Evolutionary conservation across 768 basidiomycete species (phyloP).

Genomic region (Mycena belliarum): DNA sequence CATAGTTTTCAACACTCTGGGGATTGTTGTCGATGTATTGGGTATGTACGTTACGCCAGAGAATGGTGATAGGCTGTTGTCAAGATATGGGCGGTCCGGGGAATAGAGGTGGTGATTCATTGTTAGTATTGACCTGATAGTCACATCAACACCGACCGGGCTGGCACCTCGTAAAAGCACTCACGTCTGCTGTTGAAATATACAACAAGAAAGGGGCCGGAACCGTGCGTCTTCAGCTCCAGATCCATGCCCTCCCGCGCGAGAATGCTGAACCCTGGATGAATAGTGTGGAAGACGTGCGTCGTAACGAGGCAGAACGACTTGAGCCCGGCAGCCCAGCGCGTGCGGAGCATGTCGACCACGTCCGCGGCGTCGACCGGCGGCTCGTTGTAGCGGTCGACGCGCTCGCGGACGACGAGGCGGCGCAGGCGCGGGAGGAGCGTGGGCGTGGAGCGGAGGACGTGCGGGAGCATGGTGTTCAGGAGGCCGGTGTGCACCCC

Average conservation of each 20-base stretch:
- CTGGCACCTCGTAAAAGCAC: no score
- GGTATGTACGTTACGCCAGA: no score
- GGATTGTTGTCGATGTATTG: no score
- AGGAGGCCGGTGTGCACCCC: constrained; percentile 9
- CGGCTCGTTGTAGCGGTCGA: constrained; percentile 21
- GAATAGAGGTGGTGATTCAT: no score
- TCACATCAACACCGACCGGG: no score
- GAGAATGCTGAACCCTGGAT: constrained; percentile 1
- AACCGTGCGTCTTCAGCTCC: constrained; percentile 9
- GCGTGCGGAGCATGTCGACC: constrained; percentile 9
- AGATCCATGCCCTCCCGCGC: constrained; percentile 16
- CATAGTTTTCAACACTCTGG: no score
- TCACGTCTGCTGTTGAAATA: background rate
- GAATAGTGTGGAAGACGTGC: background rate
- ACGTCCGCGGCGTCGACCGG: background rate
- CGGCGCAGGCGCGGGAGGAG: constrained; percentile 5
- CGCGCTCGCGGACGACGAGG: constrained; percentile 10
- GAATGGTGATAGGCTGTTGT: no score
- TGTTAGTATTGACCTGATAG: no score
- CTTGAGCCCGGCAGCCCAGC: constrained; percentile 3
- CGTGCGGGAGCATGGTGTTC: constrained; percentile 8
- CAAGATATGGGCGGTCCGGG: no score
- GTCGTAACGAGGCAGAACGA: constrained; percentile 11
- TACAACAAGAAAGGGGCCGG: constrained; percentile 13
- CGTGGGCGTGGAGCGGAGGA: background rate